A percentile compares a stretch with the other conserved stretches of the same genome.
phyloP scores from a whole-genome alignment of 2,329 filamentous ascomycete genomes.

The Trichothecium sympodiale region DNA sequence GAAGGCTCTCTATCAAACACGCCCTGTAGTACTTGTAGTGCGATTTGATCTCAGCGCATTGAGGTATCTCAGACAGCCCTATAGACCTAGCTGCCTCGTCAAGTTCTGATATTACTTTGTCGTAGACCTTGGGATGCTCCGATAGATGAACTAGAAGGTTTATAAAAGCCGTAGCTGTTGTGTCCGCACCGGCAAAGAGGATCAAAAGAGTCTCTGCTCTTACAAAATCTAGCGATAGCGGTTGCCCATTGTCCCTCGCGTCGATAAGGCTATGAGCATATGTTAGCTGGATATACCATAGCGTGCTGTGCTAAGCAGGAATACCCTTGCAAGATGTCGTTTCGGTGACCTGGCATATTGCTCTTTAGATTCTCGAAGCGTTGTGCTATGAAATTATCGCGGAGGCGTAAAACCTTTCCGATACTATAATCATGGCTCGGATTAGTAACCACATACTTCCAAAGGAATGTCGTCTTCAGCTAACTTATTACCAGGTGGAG shows the following conservation, averaged over 20 bases:
- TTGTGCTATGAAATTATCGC: conserved; percentile 38
- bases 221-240: conserved; percentile 37
- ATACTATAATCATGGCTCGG: conserved; percentile 43
- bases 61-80: conserved; percentile 20
- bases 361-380: conserved; percentile 33
- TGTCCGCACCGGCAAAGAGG: conserved; percentile 39
- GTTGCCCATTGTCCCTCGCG: conserved; percentile 29
- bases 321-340: conserved; percentile 41
- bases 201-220: conserved; percentile 41
- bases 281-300: neutral
- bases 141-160: conserved; percentile 32
- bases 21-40: conserved; percentile 36
- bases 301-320: neutral
- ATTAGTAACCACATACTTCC: conserved; percentile 36
- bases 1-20: conserved; percentile 38
- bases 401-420: conserved; percentile 45
- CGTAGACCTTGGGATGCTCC: conserved; percentile 25
- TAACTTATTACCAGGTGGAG: conserved; percentile 43
- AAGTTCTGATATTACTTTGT: conserved; percentile 34
- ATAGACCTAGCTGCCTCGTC: conserved; percentile 22
- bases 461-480: conserved; percentile 40
- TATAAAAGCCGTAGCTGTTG: conserved; percentile 38
- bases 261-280: conserved; percentile 27
- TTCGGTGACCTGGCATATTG: conserved; percentile 26
- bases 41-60: conserved; percentile 28